Evolutionary conservation across 768 basidiomycete species (phyloP).

Genomic region (Piloderma croceum): DNA sequence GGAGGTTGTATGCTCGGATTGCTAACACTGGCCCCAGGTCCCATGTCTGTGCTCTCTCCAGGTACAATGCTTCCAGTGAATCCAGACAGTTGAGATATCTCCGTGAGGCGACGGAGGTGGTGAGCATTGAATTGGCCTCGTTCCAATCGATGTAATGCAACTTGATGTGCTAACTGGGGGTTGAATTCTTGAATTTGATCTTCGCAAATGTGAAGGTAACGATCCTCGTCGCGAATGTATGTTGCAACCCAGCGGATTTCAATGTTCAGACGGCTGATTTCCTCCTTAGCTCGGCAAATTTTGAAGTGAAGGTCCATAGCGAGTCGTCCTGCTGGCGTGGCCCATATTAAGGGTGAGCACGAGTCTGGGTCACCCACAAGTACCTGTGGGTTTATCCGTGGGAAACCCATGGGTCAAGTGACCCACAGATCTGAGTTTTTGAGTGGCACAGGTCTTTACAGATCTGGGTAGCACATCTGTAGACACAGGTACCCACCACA

Average conservation of each 20-base stretch:
- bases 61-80: constrained; percentile 8
- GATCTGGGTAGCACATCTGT: too few species aligned
- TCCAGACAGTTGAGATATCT: constrained; percentile 2
- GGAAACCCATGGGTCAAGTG: too few species aligned
- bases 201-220: neutral
- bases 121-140: constrained; percentile 3
- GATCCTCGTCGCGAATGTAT: constrained; percentile 9
- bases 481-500: too few species aligned
- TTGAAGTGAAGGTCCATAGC: constrained; percentile 7
- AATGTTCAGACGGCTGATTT: constrained; percentile 14
- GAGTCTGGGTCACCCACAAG: too few species aligned
- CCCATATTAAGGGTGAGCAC: too few species aligned
- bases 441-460: too few species aligned
- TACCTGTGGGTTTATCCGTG: too few species aligned
- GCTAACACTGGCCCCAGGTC: neutral
- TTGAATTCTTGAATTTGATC: neutral
- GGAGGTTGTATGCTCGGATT: neutral
- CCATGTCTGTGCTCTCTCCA: constrained; percentile 1
- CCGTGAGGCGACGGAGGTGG: constrained; percentile 1
- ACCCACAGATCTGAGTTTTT: too few species aligned
- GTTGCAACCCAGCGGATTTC: constrained; percentile 11
- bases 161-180: constrained; percentile 5
- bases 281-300: constrained; percentile 14
- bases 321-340: constrained; percentile 6
- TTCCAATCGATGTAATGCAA: constrained; percentile 2